Conservation (phyloP, 179 eudicot species). For the Pouteria campechiana region DNA sequence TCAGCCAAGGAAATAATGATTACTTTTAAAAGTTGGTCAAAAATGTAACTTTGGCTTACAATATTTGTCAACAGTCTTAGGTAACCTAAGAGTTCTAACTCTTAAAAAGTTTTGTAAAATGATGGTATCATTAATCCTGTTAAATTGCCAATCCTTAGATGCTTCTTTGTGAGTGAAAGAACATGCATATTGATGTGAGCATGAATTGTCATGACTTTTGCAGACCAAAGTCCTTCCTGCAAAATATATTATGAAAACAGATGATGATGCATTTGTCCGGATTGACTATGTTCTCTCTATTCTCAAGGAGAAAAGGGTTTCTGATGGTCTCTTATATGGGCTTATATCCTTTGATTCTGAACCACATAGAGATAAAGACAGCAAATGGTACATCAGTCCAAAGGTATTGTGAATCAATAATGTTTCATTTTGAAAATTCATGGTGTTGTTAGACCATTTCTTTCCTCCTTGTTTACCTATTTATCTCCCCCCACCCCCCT, state of each 20-base stretch:
- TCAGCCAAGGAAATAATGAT: too few species aligned
- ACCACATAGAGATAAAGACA: slow-evolving; percentile 76
- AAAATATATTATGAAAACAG: slow-evolving; percentile 81
- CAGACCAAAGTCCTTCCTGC: slow-evolving; percentile 82
- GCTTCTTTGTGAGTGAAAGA: too few species aligned
- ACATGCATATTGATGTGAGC: too few species aligned
- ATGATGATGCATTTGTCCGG: slow-evolving; percentile 92
- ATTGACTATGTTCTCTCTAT: slow-evolving; percentile 75
- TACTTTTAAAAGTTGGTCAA: too few species aligned
- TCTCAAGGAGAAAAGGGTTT: slow-evolving; percentile 49
- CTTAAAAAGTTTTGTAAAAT: too few species aligned
- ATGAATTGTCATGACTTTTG: too few species aligned
- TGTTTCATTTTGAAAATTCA: background rate
- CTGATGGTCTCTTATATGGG: slow-evolving; percentile 67
- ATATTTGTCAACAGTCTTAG: background rate
- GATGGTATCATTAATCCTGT: too few species aligned
- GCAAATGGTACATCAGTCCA: slow-evolving; percentile 79
- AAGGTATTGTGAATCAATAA: slow-evolving; percentile 54
- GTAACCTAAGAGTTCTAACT: too few species aligned
- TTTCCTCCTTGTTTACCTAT: too few species aligned
- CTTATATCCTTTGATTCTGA: slow-evolving; percentile 66
- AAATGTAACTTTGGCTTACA: background rate
- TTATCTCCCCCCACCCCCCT: too few species aligned
- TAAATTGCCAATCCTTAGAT: too few species aligned
- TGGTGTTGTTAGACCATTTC: too few species aligned